These are phyloP conservation scores for Toxoplasma gondii DNA, from an alignment of 169 alveolate species.

Conservation along the genomic window DNA sequence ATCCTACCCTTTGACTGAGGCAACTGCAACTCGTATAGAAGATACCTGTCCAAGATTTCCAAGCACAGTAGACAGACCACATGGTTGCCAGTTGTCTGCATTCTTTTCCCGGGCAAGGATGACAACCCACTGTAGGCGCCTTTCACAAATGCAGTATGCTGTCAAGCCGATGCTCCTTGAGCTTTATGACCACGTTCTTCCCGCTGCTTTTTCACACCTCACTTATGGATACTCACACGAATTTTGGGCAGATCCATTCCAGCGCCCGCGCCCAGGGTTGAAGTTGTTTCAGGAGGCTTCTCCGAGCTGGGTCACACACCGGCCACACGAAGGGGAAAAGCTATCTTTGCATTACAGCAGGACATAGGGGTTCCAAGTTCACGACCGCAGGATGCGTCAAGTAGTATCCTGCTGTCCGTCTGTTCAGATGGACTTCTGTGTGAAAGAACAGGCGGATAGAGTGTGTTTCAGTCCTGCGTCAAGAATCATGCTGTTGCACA, in stretches of 20 bases:
- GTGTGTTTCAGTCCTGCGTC: too few relatives aligned
- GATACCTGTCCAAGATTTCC: neutral
- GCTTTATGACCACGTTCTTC: neutral
- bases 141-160: too few relatives aligned
- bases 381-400: too few relatives aligned
- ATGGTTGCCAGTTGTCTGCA: neutral
- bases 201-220: neutral
- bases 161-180: neutral
- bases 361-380: too few relatives aligned
- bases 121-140: too few relatives aligned
- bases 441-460: too few relatives aligned
- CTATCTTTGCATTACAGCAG: too few relatives aligned
- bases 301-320: neutral
- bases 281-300: neutral
- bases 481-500: too few relatives aligned
- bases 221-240: neutral
- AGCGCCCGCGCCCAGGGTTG: neutral
- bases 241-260: slow-evolving; percentile 19
- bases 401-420: too few relatives aligned
- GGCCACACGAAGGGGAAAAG: too few relatives aligned
- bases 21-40: slow-evolving; percentile 6
- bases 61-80: neutral
- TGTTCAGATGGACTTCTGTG: too few relatives aligned
- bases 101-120: neutral
- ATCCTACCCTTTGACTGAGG: neutral